Percentiles rank a stretch among this genome's conserved stretches.
These are phyloP conservation scores for Lactuca saligna DNA, from an alignment of 129 eudicot genomes.

Conservation along the genomic window DNA sequence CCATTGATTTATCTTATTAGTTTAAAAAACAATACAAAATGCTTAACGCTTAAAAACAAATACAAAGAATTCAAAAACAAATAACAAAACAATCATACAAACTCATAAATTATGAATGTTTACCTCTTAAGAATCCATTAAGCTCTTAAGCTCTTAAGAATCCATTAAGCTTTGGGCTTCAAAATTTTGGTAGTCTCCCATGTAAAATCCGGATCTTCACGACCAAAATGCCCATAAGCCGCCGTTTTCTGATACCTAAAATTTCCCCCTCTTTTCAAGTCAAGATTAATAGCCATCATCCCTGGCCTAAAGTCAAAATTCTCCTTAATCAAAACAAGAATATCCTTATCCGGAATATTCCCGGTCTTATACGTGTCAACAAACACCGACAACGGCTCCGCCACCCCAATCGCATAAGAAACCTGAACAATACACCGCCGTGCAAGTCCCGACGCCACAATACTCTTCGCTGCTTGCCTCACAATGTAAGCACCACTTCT, in stretches of 20 bases:
- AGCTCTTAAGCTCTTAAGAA: conserved; percentile 27
- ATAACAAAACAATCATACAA: conserved; percentile 25
- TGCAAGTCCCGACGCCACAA: conserved; percentile 70
- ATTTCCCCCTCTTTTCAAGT: conserved; percentile 66
- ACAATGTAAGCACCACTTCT: conserved; percentile 78
- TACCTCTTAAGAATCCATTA: background rate
- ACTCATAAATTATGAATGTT: background rate
- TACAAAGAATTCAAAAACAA: conserved; percentile 17
- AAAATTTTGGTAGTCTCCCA: conserved; percentile 73
- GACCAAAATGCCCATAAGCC: conserved; percentile 79
- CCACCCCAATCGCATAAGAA: conserved; percentile 74
- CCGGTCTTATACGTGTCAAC: conserved; percentile 75
- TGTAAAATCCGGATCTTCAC: conserved; percentile 74
- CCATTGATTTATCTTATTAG: no score
- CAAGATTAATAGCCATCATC: conserved; percentile 70
- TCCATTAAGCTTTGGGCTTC: conserved; percentile 53
- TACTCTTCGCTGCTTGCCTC: conserved; percentile 72
- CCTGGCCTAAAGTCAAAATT: conserved; percentile 74
- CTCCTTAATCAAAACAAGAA: conserved; percentile 64
- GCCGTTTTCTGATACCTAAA: conserved; percentile 78
- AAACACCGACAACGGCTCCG: conserved; percentile 70
- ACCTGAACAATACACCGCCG: conserved; percentile 74
- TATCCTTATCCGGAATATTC: conserved; percentile 62
- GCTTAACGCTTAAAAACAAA: conserved; percentile 24
- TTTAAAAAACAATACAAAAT: background rate